Evolutionary conservation across 345 rosid genomes (phyloP).

Genomic region (Triadica sebifera): DNA sequence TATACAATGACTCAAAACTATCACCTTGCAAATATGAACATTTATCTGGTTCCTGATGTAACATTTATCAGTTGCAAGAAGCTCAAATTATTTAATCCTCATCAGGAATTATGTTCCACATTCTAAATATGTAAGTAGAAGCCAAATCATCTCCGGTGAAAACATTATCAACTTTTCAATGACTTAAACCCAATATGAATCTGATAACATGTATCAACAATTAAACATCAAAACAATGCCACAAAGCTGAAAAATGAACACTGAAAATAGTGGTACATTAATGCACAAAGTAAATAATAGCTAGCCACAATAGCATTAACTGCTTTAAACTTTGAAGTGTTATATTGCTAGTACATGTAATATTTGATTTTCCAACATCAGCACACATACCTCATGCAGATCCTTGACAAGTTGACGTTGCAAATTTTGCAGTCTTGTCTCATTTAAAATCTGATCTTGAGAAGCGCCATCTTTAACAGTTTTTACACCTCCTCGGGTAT

Average conservation of each 20-base stretch:
- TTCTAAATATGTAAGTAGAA: background rate
- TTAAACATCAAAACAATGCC: background rate
- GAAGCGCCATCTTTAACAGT: slow-evolving; percentile 98
- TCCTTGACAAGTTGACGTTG: slow-evolving; percentile 89
- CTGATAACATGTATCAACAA: background rate
- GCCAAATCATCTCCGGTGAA: background rate
- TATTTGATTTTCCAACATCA: slow-evolving; percentile 8
- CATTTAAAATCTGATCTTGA: slow-evolving; percentile 91
- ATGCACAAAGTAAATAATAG: background rate
- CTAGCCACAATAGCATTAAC: background rate
- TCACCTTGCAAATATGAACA: background rate
- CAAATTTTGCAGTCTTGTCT: slow-evolving; percentile 86
- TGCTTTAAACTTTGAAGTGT: background rate
- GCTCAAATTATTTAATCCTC: background rate
- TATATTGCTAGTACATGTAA: background rate
- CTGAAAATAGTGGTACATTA: background rate
- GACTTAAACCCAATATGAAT: background rate
- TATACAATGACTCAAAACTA: background rate
- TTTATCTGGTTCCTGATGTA: background rate
- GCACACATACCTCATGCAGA: slow-evolving; percentile 69
- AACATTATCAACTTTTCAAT: background rate
- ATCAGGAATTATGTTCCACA: background rate
- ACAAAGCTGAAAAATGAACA: background rate
- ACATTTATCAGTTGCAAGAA: background rate
- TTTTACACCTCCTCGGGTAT: slow-evolving; percentile 96